These are phyloP conservation scores for Leishmania gerbilli DNA, from an alignment of 208 protist species.

Conservation along the genomic window DNA sequence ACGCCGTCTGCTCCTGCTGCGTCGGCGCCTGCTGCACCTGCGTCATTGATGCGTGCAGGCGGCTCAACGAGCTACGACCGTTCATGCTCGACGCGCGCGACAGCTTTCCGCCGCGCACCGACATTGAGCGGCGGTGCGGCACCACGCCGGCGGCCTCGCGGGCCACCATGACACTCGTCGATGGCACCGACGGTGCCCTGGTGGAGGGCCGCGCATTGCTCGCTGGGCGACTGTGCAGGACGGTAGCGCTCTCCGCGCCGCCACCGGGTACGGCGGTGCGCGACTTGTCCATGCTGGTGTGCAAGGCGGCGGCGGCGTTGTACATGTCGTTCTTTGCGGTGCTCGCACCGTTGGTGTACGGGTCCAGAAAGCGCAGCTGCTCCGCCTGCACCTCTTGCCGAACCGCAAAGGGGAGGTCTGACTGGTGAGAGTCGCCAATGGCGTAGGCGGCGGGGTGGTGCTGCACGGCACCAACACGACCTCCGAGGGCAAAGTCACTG, in stretches of 20 bases:
- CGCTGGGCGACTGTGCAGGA: slow-evolving; percentile 17
- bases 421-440: slow-evolving; percentile 64
- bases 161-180: slow-evolving; percentile 49
- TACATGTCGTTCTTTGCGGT: slow-evolving; percentile 39
- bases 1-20: slow-evolving; percentile 32
- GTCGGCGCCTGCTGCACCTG: slow-evolving; percentile 15
- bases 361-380: slow-evolving; percentile 70
- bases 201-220: slow-evolving; percentile 18
- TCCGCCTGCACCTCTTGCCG: slow-evolving; percentile 75
- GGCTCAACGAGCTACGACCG: slow-evolving; percentile 28
- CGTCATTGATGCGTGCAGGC: slow-evolving; percentile 32
- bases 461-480: slow-evolving; percentile 72
- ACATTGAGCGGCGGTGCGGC: slow-evolving; percentile 54
- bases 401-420: slow-evolving; percentile 61
- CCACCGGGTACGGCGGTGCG: slow-evolving; percentile 19
- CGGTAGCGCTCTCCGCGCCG: slow-evolving; percentile 8
- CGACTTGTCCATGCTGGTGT: slow-evolving; percentile 8
- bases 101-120: slow-evolving; percentile 15
- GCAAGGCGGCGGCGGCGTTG: slow-evolving; percentile 9
- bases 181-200: slow-evolving; percentile 14
- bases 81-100: slow-evolving; percentile 25
- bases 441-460: slow-evolving; percentile 69
- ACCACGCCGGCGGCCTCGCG: slow-evolving; percentile 73
- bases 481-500: slow-evolving; percentile 80
- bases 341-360: slow-evolving; percentile 47